A percentile compares a stretch with the other conserved stretches of the same genome.
Evolutionary conservation across 208 protist genomes (phyloP).

Genomic region (Phytomonas sp.): DNA sequence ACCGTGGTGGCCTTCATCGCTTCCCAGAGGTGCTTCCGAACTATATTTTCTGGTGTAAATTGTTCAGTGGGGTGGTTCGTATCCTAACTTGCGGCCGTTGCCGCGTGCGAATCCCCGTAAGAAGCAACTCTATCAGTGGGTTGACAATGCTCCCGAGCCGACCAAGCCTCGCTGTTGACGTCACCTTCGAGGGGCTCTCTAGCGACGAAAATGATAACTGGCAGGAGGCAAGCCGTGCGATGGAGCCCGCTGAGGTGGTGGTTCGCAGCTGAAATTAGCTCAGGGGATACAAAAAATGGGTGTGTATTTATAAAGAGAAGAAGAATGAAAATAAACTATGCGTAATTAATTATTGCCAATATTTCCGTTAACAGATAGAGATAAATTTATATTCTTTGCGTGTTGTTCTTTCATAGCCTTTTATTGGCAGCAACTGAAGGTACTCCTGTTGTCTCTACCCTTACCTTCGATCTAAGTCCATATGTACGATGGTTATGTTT

Average conservation of each 20-base stretch:
- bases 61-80: slow-evolving; percentile 19
- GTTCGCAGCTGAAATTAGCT: slow-evolving; percentile 18
- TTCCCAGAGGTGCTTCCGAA: slow-evolving; percentile 75
- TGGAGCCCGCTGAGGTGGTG: slow-evolving; percentile 34
- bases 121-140: slow-evolving; percentile 3
- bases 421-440: too few relatives aligned
- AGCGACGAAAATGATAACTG: slow-evolving; percentile 38
- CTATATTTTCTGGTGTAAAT: slow-evolving; percentile 56
- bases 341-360: too few relatives aligned
- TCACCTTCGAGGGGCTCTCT: slow-evolving; percentile 42
- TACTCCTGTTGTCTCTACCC: too few relatives aligned
- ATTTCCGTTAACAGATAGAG: too few relatives aligned
- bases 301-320: too few relatives aligned
- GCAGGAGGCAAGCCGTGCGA: slow-evolving; percentile 22
- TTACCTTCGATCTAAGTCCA: too few relatives aligned
- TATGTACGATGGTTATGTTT: too few relatives aligned
- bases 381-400: too few relatives aligned
- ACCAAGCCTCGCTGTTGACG: slow-evolving; percentile 10
- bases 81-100: slow-evolving; percentile 40
- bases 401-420: too few relatives aligned
- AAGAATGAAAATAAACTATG: too few relatives aligned
- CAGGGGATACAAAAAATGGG: too few relatives aligned
- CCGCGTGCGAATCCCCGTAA: slow-evolving; percentile 4
- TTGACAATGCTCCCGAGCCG: slow-evolving; percentile 22
- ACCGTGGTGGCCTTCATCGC: slow-evolving; percentile 52